Base-by-base conservation (phyloP, 225 moss, liverwort and hornwort genomes). In the Marchantia paleacea region DNA sequence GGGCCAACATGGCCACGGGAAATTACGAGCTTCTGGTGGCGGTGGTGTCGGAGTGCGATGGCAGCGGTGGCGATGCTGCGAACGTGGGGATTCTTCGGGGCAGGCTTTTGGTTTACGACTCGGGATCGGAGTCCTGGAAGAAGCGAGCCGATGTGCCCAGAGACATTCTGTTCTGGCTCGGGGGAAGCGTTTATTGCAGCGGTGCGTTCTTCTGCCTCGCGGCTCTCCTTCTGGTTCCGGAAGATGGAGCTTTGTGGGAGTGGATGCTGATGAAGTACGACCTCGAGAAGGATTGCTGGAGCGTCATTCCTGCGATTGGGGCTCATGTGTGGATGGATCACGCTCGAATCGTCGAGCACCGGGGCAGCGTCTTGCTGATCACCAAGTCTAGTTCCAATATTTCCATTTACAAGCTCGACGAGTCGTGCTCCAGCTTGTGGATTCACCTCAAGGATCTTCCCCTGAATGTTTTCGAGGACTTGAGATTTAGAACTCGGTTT, bases 251-350 rank as follows among this genome's bases (percentile, higher is more conserved):
- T 68, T 22, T 79, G 18, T 83, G 69, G 28, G 81, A 86, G 26
- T 83, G 86, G 79, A 78, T 81, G 61, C 81, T 86, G 28, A 75
- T 81, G 78, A 83, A 81, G 55, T 86, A 83, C 22, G 81, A 86
- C 71, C 69, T 83, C 26, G 79, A 84, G 28, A 79, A 55, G 14
- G 81, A 83, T 49, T 74, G 62, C 26, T 86, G 86, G 86, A 86
- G 83, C 53, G 57, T 81, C 67, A 7, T 86, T 55, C n/a, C 81
- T 76, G 8, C 69, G 57, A 12, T 78, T 52, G 81, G 81, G 74
- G 0, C 76, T 63, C 48, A 81, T 79, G 78, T 47, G 55, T 79
- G 83, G 86, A 53, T 69, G 78, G 81, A 83, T 84, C 57, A 79
- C 18, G 68, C 69, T 39, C 52, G 79, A 10, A 79, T 79, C 20